Evolutionary conservation across 1,139 yeast species (phyloP), one percentile per base, ranked within the genome.

Genomic region (Yamadazyma epiphylla): DNA sequence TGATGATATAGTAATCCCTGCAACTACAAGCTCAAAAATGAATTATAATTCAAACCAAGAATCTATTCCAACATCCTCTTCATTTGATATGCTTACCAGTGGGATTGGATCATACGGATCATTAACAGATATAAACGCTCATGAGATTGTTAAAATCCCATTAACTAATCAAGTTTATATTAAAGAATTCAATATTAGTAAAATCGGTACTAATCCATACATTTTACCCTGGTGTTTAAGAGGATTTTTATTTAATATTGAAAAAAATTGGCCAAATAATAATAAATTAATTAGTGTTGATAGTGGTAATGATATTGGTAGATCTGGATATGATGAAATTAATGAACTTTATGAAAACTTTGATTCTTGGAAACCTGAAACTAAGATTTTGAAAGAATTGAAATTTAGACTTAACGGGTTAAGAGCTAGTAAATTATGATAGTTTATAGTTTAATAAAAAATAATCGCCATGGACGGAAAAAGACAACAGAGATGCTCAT

Each of bases 221-320:
- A 76, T 85, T 31, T 60, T 89, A 21, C 97, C 97, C 1, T 89
- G 96, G 96, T 84, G 94, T 47, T 73, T 87, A 57, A 64, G 96
- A 26, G 96, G 96, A 0, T 58, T 89, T 26, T 58, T 88, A 21
- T 74, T 73, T 40, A 75, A 74, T 42, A 71, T 75, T 43, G 81
- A 88, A 39, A 64, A 55, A 71, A 80, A 68, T 40, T 67, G 74
- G 74, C 71, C 70, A 24, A 54, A 53, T 33, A 51, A 58, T 24
- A 52, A 48, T 34, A 55, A 53, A 36, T 37, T 49, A 8, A 34
- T 53, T 4, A 43, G 53, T 25, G 61, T 56, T 3, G 57, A 49
- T 14, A 48, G 45, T 22, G 60, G 54, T 5, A 46, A 41, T 17
- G 57, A 51, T 11, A 20, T 54, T 22, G 58, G 62, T 11, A 53